Evolutionary conservation across 2,329 filamentous ascomycete species (phyloP).

Genomic region (Calonectria pauciramosa): DNA sequence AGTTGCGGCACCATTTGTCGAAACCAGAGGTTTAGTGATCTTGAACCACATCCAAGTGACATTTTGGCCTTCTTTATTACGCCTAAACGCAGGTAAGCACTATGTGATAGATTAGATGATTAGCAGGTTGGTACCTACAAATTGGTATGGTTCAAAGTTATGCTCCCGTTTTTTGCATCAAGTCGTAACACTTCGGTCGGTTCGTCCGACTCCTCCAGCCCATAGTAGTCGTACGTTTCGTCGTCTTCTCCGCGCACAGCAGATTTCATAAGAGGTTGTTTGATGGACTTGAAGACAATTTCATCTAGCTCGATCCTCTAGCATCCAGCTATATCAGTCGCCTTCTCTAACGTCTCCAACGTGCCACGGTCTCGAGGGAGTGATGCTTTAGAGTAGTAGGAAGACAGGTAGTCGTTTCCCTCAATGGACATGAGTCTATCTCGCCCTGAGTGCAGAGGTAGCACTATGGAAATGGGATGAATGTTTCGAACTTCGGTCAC

Average conservation of each 20-base stretch:
- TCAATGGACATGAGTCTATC: constrained; percentile 26
- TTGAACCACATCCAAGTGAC: constrained; percentile 27
- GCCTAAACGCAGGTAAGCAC: not conserved
- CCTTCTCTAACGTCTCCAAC: constrained; percentile 30
- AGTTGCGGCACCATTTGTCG: not conserved
- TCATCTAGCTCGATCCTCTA: constrained; percentile 41
- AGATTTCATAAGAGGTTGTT: not conserved
- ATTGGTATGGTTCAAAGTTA: constrained; percentile 18
- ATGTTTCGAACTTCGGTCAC: constrained; percentile 32
- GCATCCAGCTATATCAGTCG: constrained; percentile 37
- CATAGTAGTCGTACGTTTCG: not conserved
- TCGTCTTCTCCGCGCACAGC: not conserved
- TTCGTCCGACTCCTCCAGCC: not conserved
- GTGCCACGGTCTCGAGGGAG: constrained; percentile 13
- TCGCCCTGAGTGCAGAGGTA: not conserved
- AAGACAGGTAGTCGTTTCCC: not conserved
- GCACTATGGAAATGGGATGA: constrained; percentile 8
- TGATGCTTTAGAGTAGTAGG: not conserved
- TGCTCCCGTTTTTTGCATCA: constrained; percentile 4
- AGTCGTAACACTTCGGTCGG: not conserved
- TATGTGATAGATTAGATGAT: not conserved
- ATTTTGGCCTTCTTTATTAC: not conserved
- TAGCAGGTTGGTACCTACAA: not conserved
- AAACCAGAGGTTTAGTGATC: constrained; percentile 15
- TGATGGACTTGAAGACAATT: constrained; percentile 33